Conservation (phyloP, 1,284 basidiomycete genomes). For the Phlebopus sp. region DNA sequence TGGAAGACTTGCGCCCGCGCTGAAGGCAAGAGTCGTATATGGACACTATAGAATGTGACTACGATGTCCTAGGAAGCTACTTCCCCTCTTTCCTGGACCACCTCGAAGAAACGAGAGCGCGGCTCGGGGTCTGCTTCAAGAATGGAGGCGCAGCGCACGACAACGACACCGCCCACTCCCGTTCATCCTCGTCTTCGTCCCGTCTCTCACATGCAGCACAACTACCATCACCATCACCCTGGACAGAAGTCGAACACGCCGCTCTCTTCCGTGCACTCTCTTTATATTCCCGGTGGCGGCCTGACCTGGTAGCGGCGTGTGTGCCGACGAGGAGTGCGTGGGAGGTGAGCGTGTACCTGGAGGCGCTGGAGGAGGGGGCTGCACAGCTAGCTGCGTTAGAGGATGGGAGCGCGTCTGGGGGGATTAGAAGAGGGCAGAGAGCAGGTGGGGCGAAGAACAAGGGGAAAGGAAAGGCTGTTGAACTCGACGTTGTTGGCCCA, state of each 20-base stretch:
- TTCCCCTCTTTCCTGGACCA: slow-evolving; percentile 27
- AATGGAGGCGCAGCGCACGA: too few relatives aligned
- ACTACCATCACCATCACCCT: slow-evolving; percentile 29
- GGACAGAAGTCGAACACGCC: slow-evolving; percentile 66
- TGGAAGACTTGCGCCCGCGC: too few relatives aligned
- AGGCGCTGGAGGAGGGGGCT: slow-evolving; percentile 27
- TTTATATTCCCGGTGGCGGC: slow-evolving; percentile 32
- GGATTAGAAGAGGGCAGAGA: neutral
- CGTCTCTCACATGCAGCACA: neutral
- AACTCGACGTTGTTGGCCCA: neutral
- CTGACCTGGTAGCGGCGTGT: slow-evolving; percentile 32
- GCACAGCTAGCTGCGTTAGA: slow-evolving; percentile 6
- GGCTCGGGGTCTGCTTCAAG: slow-evolving; percentile 13
- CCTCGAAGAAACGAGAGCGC: slow-evolving; percentile 22
- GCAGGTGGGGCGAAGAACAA: neutral
- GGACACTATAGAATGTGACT: slow-evolving; percentile 14
- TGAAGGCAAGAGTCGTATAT: too few relatives aligned
- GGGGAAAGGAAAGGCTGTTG: neutral
- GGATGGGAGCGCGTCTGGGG: neutral
- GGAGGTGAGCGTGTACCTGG: slow-evolving; percentile 32
- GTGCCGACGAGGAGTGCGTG: slow-evolving; percentile 25
- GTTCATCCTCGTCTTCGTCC: neutral
- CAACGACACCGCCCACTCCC: neutral
- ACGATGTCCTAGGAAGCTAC: slow-evolving; percentile 22
- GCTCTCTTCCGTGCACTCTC: slow-evolving; percentile 58